Evolutionary conservation across 116 monocot genomes (phyloP).

Genomic region (Dioscorea cayenensis): DNA sequence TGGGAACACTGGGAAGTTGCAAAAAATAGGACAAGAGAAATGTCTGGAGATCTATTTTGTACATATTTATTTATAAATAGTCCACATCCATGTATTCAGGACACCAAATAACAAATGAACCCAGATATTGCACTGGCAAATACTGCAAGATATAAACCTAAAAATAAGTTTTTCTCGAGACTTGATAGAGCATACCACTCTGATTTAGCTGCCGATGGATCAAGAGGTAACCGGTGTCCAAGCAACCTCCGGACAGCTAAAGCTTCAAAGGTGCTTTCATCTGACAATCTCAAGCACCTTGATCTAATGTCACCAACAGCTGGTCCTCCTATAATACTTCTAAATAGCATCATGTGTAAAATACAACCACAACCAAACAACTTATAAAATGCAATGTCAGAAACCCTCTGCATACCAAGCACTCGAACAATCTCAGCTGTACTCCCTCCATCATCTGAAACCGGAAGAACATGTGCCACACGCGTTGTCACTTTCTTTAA

Average conservation of each 20-base stretch:
- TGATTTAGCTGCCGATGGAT: constrained; percentile 48
- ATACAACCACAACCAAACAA: background rate
- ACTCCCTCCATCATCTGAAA: constrained; percentile 97
- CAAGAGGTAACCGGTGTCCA: constrained; percentile 62
- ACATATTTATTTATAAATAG: too few species aligned
- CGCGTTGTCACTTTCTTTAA: constrained; percentile 78
- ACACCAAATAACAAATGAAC: background rate
- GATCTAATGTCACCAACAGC: constrained; percentile 85
- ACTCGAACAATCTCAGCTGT: constrained; percentile 97
- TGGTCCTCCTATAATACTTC: constrained; percentile 50
- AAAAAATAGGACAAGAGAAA: too few species aligned
- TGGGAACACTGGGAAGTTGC: too few species aligned
- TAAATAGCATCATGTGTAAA: background rate
- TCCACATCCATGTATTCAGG: too few species aligned
- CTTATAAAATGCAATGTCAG: background rate
- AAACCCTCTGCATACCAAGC: constrained; percentile 53
- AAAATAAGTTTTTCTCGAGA: background rate
- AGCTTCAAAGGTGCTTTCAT: constrained; percentile 74
- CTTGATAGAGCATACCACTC: constrained; percentile 44
- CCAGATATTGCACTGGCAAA: background rate
- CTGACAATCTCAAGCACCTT: constrained; percentile 69
- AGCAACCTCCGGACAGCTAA: constrained; percentile 67
- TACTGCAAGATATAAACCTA: background rate
- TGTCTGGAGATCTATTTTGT: too few species aligned
- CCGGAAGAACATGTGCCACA: constrained; percentile 95